Evolutionary conservation across 192 early-diverging fungal species (phyloP).

Genomic region (Linnemannia schmuckeri): DNA sequence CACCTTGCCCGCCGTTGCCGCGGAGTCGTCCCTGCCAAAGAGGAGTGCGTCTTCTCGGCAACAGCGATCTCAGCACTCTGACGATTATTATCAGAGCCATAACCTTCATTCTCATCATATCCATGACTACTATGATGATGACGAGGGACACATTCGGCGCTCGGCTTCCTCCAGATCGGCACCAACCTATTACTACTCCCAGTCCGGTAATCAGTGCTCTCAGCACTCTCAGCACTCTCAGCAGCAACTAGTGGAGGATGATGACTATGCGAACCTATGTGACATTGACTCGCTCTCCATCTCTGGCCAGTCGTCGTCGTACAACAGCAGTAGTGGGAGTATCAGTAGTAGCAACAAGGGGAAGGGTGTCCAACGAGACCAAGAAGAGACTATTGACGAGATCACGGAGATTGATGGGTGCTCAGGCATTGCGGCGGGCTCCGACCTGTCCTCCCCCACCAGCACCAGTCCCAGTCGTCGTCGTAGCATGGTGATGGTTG

Average conservation of each 20-base stretch:
- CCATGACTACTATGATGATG: neutral
- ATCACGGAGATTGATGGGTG: slow-evolving; percentile 5
- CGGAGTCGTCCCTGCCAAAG: neutral
- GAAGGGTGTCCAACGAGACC: slow-evolving; percentile 9
- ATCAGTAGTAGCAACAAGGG: neutral
- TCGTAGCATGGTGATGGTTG: neutral
- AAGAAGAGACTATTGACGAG: slow-evolving; percentile 7
- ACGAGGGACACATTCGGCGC: slow-evolving; percentile 5
- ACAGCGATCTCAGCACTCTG: neutral
- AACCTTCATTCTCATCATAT: neutral
- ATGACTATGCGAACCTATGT: neutral
- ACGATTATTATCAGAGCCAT: neutral
- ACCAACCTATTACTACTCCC: neutral
- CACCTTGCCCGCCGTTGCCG: neutral
- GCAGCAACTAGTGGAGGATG: neutral
- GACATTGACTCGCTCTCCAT: neutral
- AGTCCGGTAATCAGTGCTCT: neutral
- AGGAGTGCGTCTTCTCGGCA: neutral
- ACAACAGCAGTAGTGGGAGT: neutral
- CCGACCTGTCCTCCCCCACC: neutral
- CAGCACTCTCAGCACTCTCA: neutral
- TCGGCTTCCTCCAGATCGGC: slow-evolving; percentile 14
- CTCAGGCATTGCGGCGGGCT: neutral
- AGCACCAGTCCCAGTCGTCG: no score
- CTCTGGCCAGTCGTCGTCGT: neutral